Percentiles rank a stretch among this genome's conserved stretches.
These are phyloP conservation scores for Nicotiana sylvestris DNA, from an alignment of 257 asterid genomes.

Conservation along the genomic window DNA sequence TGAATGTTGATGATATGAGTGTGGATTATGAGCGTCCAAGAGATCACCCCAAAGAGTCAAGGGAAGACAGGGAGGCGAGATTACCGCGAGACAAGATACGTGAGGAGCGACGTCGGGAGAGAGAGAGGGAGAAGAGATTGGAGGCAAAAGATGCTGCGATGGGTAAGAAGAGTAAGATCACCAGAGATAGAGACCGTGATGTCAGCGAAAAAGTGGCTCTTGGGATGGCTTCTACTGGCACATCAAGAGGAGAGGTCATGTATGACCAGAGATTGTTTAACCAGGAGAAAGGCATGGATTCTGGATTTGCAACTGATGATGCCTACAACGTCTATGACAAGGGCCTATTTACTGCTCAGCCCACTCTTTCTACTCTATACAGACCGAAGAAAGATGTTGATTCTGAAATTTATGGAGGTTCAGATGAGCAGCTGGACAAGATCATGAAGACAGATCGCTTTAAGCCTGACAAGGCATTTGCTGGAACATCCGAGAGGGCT, in stretches of 20 bases:
- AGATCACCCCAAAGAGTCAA: slow-evolving; percentile 56
- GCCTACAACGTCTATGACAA: slow-evolving; percentile 75
- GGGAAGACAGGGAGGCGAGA: slow-evolving; percentile 64
- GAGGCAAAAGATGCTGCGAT: slow-evolving; percentile 90
- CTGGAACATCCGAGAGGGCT: slow-evolving; percentile 64
- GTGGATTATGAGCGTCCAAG: slow-evolving; percentile 57
- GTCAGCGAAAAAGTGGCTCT: slow-evolving; percentile 85
- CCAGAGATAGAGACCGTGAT: slow-evolving; percentile 87
- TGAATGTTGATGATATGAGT: slow-evolving; percentile 42
- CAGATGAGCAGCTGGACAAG: slow-evolving; percentile 62
- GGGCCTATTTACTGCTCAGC: slow-evolving; percentile 66
- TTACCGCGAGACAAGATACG: slow-evolving; percentile 75
- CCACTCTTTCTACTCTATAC: slow-evolving; percentile 70
- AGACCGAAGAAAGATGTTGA: slow-evolving; percentile 80
- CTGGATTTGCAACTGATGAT: slow-evolving; percentile 79
- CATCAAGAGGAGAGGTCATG: slow-evolving; percentile 61
- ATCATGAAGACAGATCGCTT: slow-evolving; percentile 81
- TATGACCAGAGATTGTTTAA: slow-evolving; percentile 81
- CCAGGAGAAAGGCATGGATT: slow-evolving; percentile 94
- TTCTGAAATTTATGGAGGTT: slow-evolving; percentile 80
- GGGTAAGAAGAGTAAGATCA: slow-evolving; percentile 88
- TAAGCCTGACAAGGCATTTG: slow-evolving; percentile 67
- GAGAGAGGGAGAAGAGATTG: slow-evolving; percentile 83
- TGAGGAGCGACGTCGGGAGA: slow-evolving; percentile 79
- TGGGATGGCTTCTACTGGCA: slow-evolving; percentile 71